Evolutionary conservation across 768 basidiomycete genomes (phyloP).

Genomic region (Suillus placidus): DNA sequence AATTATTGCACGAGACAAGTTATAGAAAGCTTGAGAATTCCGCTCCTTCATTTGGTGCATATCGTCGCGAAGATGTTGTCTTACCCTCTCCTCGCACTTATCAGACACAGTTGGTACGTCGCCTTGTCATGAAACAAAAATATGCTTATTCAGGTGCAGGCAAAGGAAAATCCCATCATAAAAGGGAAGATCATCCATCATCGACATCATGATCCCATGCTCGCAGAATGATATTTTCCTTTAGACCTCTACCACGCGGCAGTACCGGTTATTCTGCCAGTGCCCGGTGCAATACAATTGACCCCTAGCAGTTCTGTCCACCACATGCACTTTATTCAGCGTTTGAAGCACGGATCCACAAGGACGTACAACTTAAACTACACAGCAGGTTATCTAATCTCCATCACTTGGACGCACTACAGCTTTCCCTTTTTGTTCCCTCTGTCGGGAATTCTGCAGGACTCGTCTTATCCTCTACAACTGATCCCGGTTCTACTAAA

Average conservation of each 20-base stretch:
- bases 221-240: neutral
- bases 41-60: neutral
- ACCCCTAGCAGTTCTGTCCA: neutral
- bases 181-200: neutral
- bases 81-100: neutral
- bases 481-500: neutral
- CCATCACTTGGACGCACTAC: neutral
- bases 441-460: constrained; percentile 9
- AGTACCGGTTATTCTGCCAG: neutral
- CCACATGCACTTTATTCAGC: too few species aligned
- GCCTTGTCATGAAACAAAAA: neutral
- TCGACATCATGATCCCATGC: neutral
- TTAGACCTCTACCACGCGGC: neutral
- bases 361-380: too few species aligned
- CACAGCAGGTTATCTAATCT: neutral
- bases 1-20: neutral
- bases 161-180: neutral
- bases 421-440: too few species aligned
- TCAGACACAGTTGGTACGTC: neutral
- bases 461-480: constrained; percentile 1
- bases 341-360: too few species aligned
- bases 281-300: neutral
- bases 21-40: neutral
- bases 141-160: too few species aligned
- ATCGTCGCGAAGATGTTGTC: neutral